Base-by-base conservation (phyloP, 2,329 filamentous ascomycete species). In the Ophiostoma sp. region DNA sequence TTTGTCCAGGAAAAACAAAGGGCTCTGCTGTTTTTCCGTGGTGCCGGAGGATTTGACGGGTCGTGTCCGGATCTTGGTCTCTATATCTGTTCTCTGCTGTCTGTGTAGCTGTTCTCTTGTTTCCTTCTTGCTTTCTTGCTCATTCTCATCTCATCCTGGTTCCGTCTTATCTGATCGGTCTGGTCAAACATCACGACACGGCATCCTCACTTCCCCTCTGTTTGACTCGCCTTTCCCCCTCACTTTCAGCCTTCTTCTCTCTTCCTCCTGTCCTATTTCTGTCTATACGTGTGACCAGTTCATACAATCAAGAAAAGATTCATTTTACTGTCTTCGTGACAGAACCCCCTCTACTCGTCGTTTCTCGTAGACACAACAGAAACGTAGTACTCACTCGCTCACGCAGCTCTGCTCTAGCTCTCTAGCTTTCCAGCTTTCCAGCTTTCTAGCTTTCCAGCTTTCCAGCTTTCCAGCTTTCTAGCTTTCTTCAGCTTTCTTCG, bases 311-410 rank as follows among this genome's bases (percentile, higher is more conserved):
- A 67, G 27, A 58, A 40, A 64, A 69, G 16, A 60, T 52, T 44
- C 62, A 45, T 65, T 65, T 65, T 58, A 63, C 58, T 63, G 58
- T 66, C 68, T 72, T 62, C 27, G 68, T 72, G 69, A 70, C 71
- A 70, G 68, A 27, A 27, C 27, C 27, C 2, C 55, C 40, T 52
- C 14, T 41, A 40, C n/a, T 36, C 52, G 2, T 64, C 64, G 45
- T 60, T 66, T 67, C 67, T 66, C 60, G 66, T 65, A 68, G 64
- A 63, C 58, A 38, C 49, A 58, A 68, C 40, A n/a, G 62, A 45
- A 64, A 64, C 62, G 62, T 64, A 64, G n/a, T 45, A 71, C 75
- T 66, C 16, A 40, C 42, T 12, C 55, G 38, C 27, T 9, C 55
- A 38, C 11, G 11, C 27, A 38, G 7, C 47, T 18, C 47, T 47